A percentile compares a stretch with the other conserved stretches of the same genome.
Conservation (phyloP, 2,329 filamentous ascomycete genomes). For the Apiospora saccharicola region DNA sequence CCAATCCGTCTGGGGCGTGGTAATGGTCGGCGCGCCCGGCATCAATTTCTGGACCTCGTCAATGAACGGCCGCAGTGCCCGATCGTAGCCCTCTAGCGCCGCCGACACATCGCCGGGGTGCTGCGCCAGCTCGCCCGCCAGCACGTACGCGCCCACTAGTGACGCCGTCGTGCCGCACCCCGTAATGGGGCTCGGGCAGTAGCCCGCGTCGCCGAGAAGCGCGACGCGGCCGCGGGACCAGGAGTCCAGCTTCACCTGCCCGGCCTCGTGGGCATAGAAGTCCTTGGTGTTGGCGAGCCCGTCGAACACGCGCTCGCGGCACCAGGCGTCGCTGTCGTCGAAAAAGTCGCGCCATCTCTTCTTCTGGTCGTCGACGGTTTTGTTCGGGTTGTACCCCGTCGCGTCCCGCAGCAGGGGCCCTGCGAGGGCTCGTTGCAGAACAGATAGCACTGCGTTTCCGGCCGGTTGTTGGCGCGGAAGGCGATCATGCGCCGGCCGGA, state of each 20-base stretch:
- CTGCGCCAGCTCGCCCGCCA: conserved; percentile 60
- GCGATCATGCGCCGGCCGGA: conserved; percentile 47
- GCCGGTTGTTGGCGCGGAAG: conserved; percentile 45
- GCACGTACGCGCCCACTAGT: conserved; percentile 60
- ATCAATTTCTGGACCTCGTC: conserved; percentile 46
- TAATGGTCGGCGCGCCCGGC: conserved; percentile 31
- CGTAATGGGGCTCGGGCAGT: conserved; percentile 55
- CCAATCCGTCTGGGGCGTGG: conserved; percentile 34
- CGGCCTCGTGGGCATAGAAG: conserved; percentile 55
- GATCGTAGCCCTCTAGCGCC: conserved; percentile 53
- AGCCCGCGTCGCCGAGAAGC: conserved; percentile 62
- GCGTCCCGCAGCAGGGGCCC: conserved; percentile 26
- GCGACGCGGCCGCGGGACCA: conserved; percentile 57
- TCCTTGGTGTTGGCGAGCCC: conserved; percentile 43
- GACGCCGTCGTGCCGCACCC: conserved; percentile 60
- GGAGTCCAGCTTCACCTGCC: conserved; percentile 51
- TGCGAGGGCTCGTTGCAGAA: conserved; percentile 32
- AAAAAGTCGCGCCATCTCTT: conserved; percentile 40
- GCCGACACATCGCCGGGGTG: conserved; percentile 38
- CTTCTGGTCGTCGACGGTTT: conserved; percentile 34
- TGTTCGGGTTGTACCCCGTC: background rate
- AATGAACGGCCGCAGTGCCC: conserved; percentile 53
- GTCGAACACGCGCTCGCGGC: conserved; percentile 31
- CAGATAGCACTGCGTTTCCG: conserved; percentile 47
- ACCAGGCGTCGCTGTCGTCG: conserved; percentile 38